Conservation (phyloP, 2,329 filamentous ascomycete species). For the Cladosporium sp. region DNA sequence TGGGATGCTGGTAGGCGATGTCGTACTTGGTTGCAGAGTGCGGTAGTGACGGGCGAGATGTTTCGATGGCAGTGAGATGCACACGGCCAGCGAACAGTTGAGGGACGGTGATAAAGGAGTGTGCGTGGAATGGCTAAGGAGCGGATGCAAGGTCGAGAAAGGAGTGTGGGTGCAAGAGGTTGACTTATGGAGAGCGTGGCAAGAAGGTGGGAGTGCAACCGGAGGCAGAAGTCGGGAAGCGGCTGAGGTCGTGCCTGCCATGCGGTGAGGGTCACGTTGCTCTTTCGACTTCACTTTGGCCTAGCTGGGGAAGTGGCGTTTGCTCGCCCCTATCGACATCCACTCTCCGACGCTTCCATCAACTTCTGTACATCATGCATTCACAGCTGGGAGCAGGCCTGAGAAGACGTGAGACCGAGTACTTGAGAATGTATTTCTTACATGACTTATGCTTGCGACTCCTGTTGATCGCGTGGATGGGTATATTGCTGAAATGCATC, state of each 20-base stretch:
- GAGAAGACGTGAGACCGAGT: neutral
- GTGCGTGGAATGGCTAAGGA: neutral
- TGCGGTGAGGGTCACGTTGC: neutral
- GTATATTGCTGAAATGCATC: slow-evolving; percentile 11
- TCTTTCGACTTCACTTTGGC: neutral
- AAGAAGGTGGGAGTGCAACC: neutral
- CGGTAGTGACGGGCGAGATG: neutral
- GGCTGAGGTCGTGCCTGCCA: slow-evolving; percentile 4
- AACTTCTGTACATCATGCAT: neutral
- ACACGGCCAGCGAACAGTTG: neutral
- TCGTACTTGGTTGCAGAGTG: neutral
- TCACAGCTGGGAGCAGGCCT: neutral
- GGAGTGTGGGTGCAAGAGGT: neutral
- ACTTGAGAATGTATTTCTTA: neutral
- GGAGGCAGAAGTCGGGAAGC: neutral
- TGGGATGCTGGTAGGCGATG: neutral
- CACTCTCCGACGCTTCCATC: neutral
- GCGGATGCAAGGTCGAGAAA: slow-evolving; percentile 7
- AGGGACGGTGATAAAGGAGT: neutral
- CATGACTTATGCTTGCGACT: neutral
- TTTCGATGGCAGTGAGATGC: slow-evolving; percentile 6
- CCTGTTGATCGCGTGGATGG: neutral
- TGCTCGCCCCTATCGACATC: neutral
- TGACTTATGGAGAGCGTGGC: neutral
- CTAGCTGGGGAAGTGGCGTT: neutral